Evolutionary conservation across 441 rosid genomes (phyloP).

Genomic region (Raphanus hybrid): DNA sequence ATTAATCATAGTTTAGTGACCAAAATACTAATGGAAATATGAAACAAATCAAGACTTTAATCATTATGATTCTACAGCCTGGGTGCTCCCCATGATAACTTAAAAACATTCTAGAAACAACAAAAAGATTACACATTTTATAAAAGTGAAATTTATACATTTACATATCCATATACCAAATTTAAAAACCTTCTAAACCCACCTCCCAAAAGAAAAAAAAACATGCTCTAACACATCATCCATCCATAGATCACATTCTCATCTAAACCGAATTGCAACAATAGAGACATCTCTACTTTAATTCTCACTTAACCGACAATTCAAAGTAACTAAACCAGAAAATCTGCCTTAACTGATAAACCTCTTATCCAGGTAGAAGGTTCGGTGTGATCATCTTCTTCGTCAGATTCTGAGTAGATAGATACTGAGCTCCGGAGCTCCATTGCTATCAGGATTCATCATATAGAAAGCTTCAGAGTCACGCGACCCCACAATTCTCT

Average conservation of each 20-base stretch:
- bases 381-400: conserved; percentile 10
- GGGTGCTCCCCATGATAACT: conserved; percentile 27
- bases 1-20: conserved; percentile 34
- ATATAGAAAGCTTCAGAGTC: conserved; percentile 98
- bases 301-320: conserved; percentile 28
- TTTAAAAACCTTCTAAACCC: conserved; percentile 33
- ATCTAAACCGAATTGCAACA: conserved; percentile 34
- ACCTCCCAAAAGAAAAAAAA: conserved; percentile 3
- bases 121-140: conserved; percentile 19
- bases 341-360: conserved; percentile 14
- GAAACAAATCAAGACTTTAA: conserved; percentile 42
- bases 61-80: conserved; percentile 39
- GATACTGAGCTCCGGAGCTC: conserved; percentile 96
- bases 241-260: conserved; percentile 23
- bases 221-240: conserved; percentile 22
- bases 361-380: background rate
- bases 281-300: conserved; percentile 23
- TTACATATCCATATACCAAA: conserved; percentile 43
- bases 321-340: conserved; percentile 29
- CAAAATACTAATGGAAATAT: conserved; percentile 28
- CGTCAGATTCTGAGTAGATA: conserved; percentile 81
- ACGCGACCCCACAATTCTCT: conserved; percentile 92
- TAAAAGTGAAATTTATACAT: conserved; percentile 40
- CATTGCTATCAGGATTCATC: conserved; percentile 99
- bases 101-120: conserved; percentile 27